A percentile compares a stretch with the other conserved stretches of the same genome.
Conservation (phyloP, 805 yeast species). For the Saturnispora serradocipensis region DNA sequence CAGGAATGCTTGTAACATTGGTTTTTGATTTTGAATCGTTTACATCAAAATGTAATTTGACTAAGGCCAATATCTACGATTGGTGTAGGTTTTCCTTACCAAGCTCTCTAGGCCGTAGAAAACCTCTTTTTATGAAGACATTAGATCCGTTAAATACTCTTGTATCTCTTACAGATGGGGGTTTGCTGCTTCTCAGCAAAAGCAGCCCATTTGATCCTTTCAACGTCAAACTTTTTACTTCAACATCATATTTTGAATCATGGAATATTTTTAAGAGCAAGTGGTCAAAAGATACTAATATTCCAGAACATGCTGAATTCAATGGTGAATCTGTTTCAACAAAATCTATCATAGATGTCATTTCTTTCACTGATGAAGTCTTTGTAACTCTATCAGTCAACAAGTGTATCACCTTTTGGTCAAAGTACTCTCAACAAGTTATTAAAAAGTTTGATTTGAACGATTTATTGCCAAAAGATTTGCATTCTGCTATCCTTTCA, state of each 20-base stretch:
- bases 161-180: constrained; percentile 69
- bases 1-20: constrained; percentile 44
- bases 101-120: constrained; percentile 49
- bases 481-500: constrained; percentile 15
- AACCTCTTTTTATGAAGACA: constrained; percentile 44
- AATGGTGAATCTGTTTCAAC: constrained; percentile 17
- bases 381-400: constrained; percentile 42
- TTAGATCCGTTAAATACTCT: constrained; percentile 38
- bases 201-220: constrained; percentile 12
- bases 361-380: constrained; percentile 8
- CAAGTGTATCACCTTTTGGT: constrained; percentile 53
- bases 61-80: constrained; percentile 27
- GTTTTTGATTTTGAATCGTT: constrained; percentile 37
- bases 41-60: constrained; percentile 12
- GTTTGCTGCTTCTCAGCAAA: constrained; percentile 48
- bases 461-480: constrained; percentile 17
- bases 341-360: constrained; percentile 18
- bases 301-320: constrained; percentile 15
- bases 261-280: constrained; percentile 2
- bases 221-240: constrained; percentile 38
- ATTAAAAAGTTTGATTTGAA: constrained; percentile 18
- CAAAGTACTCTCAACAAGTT: constrained; percentile 29
- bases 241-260: constrained; percentile 34
- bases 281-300: background rate
- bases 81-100: constrained; percentile 70